Evolutionary conservation across 768 basidiomycete species (phyloP), one percentile per base, ranked within the genome.

Genomic region (Suillus fuscotomentosus): DNA sequence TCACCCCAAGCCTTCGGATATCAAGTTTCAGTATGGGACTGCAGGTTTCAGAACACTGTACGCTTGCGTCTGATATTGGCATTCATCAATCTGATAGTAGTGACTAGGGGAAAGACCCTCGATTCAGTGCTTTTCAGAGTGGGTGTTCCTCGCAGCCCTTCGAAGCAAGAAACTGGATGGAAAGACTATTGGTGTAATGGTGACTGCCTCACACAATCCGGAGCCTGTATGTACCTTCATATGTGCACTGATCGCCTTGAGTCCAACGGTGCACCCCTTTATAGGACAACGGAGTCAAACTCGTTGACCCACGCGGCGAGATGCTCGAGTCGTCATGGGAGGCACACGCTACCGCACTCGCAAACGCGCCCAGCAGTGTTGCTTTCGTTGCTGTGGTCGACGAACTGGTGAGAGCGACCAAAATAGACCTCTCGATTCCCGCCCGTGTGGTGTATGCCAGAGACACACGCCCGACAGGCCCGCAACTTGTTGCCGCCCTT

Each of bases 161-260:
- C 81, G 97, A 64, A 98, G 95, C 79, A 97, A 91, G 81, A 89
- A 87, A 67, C 83, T 95, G n/a, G 89, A 90, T 72, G 95, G 97
- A 34, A 91, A 89, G 73, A 90, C 89, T 31, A 91, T 99, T 70
- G 97, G 97, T 17, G 93, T 99, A 24, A 99, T 99, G 97, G 90
- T 99, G 73, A 99, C 97, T 43, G 97, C 97, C 3, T 97, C 95
- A n/a, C 97, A 99, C 78, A 99, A 99, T 75, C 97, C 97, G n/a
- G 96, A 96, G 74, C 84, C 87, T 73, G 96, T 95, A 71, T 68
- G 85, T 72, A n/a, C 60, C 60, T 51, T 43, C 66, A 56, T 60
- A 3, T 36, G 3, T 61, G 48, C 57, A 59, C 61, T 38, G 39
- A 31, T 34, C 45, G 36, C 14, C 63, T 47, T 22, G 17, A 45